A percentile compares a stretch with the other conserved stretches of the same genome.
Conservation (phyloP, 441 rosid genomes). For the Croton laevigatus region DNA sequence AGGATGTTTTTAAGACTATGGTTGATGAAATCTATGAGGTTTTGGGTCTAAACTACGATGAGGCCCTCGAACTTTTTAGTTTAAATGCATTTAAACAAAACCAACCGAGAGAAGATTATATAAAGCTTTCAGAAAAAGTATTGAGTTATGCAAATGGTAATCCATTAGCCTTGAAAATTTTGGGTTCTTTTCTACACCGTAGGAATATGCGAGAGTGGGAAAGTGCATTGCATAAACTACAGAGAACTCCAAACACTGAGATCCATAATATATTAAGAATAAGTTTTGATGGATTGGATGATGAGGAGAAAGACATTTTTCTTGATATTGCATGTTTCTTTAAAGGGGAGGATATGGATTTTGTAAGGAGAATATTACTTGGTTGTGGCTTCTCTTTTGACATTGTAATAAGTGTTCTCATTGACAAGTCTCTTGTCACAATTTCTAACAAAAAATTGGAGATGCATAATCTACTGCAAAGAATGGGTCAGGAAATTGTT, state of each 20-base stretch:
- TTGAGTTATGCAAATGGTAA: not conserved
- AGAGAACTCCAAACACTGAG: not conserved
- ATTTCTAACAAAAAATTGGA: not conserved
- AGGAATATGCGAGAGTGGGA: not conserved
- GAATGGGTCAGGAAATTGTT: not conserved
- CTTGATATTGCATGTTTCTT: slow-evolving; percentile 4
- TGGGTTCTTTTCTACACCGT: not conserved
- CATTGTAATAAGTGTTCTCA: not conserved
- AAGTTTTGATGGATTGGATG: not conserved
- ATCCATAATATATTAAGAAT: not conserved
- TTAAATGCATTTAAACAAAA: not conserved
- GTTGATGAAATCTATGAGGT: slow-evolving; percentile 3
- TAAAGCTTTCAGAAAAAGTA: not conserved
- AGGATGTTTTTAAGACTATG: not conserved
- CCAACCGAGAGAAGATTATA: not conserved
- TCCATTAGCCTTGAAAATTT: not conserved
- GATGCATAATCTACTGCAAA: slow-evolving; percentile 1
- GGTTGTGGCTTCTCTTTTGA: not conserved
- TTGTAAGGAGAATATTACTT: not conserved
- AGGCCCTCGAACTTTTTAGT: not conserved
- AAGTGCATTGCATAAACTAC: not conserved
- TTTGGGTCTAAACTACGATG: not conserved
- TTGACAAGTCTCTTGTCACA: not conserved
- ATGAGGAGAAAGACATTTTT: not conserved
- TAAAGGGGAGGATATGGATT: not conserved